Evolutionary conservation across 202 grass and related monocot species (phyloP).

Genomic region (Cymbopogon flexuosus): DNA sequence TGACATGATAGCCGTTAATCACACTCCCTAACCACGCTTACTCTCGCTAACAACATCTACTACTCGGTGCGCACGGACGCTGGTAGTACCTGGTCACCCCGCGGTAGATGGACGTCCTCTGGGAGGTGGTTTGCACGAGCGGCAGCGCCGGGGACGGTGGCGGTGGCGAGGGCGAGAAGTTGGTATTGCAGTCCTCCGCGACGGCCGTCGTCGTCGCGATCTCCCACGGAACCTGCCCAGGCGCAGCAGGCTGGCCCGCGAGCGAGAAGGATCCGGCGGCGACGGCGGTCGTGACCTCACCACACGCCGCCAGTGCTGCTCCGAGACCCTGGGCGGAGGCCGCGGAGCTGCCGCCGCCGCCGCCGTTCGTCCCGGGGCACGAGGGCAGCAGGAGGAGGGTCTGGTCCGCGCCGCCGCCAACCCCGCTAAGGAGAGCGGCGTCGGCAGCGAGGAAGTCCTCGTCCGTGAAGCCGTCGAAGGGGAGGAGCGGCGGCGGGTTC

Average conservation of each 20-base stretch:
- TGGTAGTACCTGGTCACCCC: slow-evolving; percentile 71
- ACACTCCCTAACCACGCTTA: slow-evolving; percentile 29
- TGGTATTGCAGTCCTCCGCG: not conserved
- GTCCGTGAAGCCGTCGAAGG: slow-evolving; percentile 38
- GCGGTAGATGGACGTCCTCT: slow-evolving; percentile 74
- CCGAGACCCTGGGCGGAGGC: not conserved
- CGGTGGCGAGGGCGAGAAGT: slow-evolving; percentile 10
- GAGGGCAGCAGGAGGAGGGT: slow-evolving; percentile 18
- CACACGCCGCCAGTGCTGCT: not conserved
- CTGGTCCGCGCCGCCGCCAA: not conserved
- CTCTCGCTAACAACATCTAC: not conserved
- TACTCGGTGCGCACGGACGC: not conserved
- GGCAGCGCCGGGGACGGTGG: slow-evolving; percentile 8
- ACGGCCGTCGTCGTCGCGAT: not conserved
- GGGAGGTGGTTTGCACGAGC: not conserved
- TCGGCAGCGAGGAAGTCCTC: slow-evolving; percentile 26
- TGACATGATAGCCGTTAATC: not conserved
- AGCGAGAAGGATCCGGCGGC: slow-evolving; percentile 21
- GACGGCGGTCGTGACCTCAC: not conserved
- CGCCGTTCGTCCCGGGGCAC: not conserved
- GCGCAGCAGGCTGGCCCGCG: not conserved
- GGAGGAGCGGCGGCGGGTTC: slow-evolving; percentile 29
- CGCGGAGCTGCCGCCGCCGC: not conserved
- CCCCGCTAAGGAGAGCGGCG: not conserved
- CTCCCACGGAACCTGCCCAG: not conserved